Conservation (phyloP, 805 yeast genomes). For the Saturnispora halmiae region DNA sequence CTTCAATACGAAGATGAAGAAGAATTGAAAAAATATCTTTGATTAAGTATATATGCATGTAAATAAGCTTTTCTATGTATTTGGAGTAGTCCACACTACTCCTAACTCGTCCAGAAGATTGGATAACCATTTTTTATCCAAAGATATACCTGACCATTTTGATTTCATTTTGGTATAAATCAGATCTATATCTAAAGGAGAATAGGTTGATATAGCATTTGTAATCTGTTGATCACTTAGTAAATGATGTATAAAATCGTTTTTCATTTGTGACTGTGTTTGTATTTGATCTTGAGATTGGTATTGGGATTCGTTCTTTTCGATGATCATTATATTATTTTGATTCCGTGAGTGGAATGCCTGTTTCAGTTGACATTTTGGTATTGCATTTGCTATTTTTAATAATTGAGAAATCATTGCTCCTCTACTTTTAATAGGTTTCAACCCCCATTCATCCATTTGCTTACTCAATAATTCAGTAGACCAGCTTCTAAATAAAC, state of each 20-base stretch:
- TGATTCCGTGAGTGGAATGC: too few relatives aligned
- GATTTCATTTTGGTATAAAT: constrained; percentile 14
- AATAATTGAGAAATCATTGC: constrained; percentile 14
- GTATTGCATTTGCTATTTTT: constrained; percentile 14
- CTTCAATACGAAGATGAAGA: constrained; percentile 20
- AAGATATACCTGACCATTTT: constrained; percentile 13
- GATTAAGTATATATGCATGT: background rate
- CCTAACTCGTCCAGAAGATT: constrained; percentile 26
- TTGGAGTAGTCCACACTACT: constrained; percentile 18
- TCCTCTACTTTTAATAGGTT: constrained; percentile 22
- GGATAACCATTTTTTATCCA: constrained; percentile 18
- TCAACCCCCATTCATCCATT: constrained; percentile 31
- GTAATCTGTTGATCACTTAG: constrained; percentile 14
- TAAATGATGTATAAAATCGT: constrained; percentile 16
- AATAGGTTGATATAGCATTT: constrained; percentile 17
- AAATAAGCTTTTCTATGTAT: background rate
- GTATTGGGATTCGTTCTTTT: too few relatives aligned
- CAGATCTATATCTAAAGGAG: constrained; percentile 21
- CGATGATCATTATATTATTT: too few relatives aligned
- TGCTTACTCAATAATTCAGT: constrained; percentile 15
- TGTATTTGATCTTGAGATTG: too few relatives aligned
- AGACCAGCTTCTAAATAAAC: constrained; percentile 10
- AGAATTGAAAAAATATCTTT: constrained; percentile 24
- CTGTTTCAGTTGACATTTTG: constrained; percentile 5
- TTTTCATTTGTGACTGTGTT: constrained; percentile 12